Evolutionary conservation across 2,329 filamentous ascomycete genomes (phyloP).

Genomic region (Phialophora verrucosa): DNA sequence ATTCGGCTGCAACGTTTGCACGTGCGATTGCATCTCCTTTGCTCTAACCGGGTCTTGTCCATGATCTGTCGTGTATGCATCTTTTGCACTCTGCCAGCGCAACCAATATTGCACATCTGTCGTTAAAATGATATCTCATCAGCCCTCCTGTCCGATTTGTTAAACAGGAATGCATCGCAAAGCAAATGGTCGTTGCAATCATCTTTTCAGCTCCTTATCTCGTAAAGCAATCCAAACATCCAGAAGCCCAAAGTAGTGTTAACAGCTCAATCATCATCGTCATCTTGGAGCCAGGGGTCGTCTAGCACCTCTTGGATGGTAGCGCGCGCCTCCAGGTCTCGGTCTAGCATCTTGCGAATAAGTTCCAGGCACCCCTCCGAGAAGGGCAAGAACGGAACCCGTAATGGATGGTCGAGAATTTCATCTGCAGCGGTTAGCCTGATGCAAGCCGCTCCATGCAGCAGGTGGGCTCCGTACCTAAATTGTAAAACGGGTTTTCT

Average conservation of each 20-base stretch:
- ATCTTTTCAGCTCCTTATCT: not conserved
- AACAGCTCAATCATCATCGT: constrained; percentile 29
- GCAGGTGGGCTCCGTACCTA: constrained; percentile 21
- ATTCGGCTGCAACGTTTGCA: not conserved
- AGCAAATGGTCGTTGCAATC: constrained; percentile 5
- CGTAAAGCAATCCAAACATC: constrained; percentile 1
- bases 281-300: constrained; percentile 73
- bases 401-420: constrained; percentile 95
- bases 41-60: not conserved
- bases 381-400: constrained; percentile 72
- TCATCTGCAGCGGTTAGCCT: constrained; percentile 70
- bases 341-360: constrained; percentile 88
- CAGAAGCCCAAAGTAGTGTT: not conserved
- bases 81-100: not conserved
- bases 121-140: not conserved
- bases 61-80: not conserved
- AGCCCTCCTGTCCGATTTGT: not conserved
- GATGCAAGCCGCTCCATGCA: not conserved
- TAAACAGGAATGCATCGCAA: not conserved
- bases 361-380: constrained; percentile 90
- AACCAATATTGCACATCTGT: not conserved
- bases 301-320: constrained; percentile 87
- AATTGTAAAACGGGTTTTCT: constrained; percentile 62
- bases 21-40: not conserved
- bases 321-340: constrained; percentile 80